Evolutionary conservation across 2,329 filamentous ascomycete species (phyloP).

Genomic region (Aureobasidium sp.): DNA sequence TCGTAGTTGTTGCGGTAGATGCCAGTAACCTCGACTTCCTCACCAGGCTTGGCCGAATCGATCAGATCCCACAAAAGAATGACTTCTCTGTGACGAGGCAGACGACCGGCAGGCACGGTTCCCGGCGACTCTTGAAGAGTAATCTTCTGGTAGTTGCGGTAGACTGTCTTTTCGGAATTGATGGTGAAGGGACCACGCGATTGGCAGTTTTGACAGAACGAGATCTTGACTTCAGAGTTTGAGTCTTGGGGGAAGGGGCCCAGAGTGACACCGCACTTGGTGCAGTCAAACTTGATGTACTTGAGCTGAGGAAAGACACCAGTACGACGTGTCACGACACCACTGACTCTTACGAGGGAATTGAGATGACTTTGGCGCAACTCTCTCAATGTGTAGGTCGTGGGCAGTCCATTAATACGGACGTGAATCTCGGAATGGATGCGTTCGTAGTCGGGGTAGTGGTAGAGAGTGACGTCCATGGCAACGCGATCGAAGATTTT

Average conservation of each 20-base stretch:
- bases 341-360: constrained; percentile 86
- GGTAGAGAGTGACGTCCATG: constrained; percentile 90
- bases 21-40: constrained; percentile 94
- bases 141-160: constrained; percentile 97
- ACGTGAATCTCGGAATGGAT: constrained; percentile 98
- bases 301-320: constrained; percentile 97
- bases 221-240: constrained; percentile 91
- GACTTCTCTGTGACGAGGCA: constrained; percentile 88
- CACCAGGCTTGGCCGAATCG: constrained; percentile 90
- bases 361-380: constrained; percentile 93
- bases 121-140: constrained; percentile 96
- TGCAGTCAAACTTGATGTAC: constrained; percentile 97
- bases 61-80: constrained; percentile 96
- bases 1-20: constrained; percentile 99
- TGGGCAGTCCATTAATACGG: constrained; percentile 87
- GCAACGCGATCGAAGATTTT: constrained; percentile 95
- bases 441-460: constrained; percentile 95
- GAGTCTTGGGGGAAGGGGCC: constrained; percentile 98
- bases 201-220: constrained; percentile 94
- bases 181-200: constrained; percentile 89
- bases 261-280: constrained; percentile 83
- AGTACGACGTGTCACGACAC: constrained; percentile 87
- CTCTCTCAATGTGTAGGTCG: constrained; percentile 91
- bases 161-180: constrained; percentile 96
- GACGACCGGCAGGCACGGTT: constrained; percentile 88